Conservation (phyloP, 148 eudicot genomes). For the Chenopodium quinoa region DNA sequence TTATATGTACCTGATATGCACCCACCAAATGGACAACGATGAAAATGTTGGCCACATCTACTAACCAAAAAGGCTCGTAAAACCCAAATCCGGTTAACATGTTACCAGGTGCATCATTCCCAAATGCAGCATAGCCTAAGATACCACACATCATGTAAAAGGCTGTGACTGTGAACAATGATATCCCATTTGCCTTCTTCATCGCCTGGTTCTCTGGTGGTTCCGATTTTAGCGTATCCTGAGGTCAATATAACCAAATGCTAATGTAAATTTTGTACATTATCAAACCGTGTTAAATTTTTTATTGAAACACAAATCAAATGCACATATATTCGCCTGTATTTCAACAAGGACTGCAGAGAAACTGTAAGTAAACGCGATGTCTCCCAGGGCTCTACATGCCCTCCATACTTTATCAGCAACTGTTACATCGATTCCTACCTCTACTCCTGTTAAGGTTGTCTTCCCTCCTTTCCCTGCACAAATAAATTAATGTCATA, state of each 20-base stretch:
- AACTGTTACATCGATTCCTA: conserved; percentile 46
- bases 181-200: background rate
- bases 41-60: background rate
- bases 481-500: background rate
- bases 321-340: conserved; percentile 37
- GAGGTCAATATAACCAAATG: background rate
- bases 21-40: background rate
- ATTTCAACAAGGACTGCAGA: conserved; percentile 65
- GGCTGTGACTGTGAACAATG: background rate
- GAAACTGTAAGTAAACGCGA: conserved; percentile 65
- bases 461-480: conserved; percentile 52
- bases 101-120: background rate
- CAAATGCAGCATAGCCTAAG: background rate
- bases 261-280: background rate
- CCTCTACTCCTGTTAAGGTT: conserved; percentile 51
- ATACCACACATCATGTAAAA: background rate
- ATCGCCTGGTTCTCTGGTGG: background rate
- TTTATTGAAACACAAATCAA: background rate
- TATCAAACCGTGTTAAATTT: background rate
- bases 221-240: background rate
- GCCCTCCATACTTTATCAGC: conserved; percentile 61
- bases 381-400: conserved; percentile 64
- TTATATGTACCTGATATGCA: background rate
- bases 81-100: background rate
- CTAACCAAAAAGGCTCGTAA: background rate